Percentiles rank a stretch among this genome's conserved stretches.
phyloP scores from a whole-genome alignment of 768 basidiomycete species.

The Auriculariales sp. region DNA sequence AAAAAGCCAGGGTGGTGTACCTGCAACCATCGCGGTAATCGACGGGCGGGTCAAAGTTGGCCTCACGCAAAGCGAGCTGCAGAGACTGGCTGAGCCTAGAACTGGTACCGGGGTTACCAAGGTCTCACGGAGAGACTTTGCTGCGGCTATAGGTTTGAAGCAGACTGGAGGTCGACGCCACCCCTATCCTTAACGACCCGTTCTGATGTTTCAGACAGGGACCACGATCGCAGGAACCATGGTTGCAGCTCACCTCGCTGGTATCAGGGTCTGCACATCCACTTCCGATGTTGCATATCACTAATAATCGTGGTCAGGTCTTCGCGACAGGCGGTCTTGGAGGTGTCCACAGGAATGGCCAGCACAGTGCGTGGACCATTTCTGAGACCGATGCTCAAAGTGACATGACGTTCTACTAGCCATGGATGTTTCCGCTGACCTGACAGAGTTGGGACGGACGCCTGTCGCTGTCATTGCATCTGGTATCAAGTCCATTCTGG shows the following conservation, averaged over 20 bases:
- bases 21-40: constrained; percentile 83
- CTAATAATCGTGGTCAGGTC: constrained; percentile 29
- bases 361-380: constrained; percentile 33
- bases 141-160: constrained; percentile 49
- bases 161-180: constrained; percentile 57
- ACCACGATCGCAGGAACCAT: constrained; percentile 68
- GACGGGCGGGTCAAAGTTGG: constrained; percentile 81
- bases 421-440: constrained; percentile 90
- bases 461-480: constrained; percentile 87
- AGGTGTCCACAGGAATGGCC: constrained; percentile 70
- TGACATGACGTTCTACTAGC: constrained; percentile 29
- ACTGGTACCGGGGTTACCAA: constrained; percentile 19
- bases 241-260: constrained; percentile 21
- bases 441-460: constrained; percentile 77
- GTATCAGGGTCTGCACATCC: not conserved
- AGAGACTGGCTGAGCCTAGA: constrained; percentile 41
- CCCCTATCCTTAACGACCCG: constrained; percentile 13
- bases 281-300: not conserved
- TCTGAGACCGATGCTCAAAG: not conserved
- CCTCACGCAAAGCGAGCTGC: constrained; percentile 46
- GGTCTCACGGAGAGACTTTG: constrained; percentile 69
- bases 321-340: constrained; percentile 88
- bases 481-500: constrained; percentile 88
- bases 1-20: constrained; percentile 58
- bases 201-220: not conserved